Base-by-base conservation (phyloP, 2,329 filamentous ascomycete species). In the Neonectria faginata region DNA sequence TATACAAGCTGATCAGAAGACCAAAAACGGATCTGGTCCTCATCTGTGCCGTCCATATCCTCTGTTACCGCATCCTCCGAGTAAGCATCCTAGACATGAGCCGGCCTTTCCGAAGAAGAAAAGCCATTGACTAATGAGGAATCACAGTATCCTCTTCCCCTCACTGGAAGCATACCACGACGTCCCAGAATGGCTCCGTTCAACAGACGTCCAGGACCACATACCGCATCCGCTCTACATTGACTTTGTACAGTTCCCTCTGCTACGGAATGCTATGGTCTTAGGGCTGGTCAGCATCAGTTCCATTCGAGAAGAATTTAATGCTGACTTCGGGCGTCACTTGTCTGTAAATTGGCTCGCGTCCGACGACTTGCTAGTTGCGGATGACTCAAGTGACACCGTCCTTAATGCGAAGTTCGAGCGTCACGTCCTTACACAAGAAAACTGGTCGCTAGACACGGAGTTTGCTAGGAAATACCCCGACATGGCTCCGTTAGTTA, bases 221-320 rank as follows among this genome's bases (percentile, higher is more conserved):
- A 44, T 44, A 20, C 42, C 42, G 1, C 42, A 44, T 5, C n/a
- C 42, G 11, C 42, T 44, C 42, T 44, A 44, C 18, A 44, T 44
- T 12, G 42, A 44, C 42, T 44, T 44, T 44, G 42, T 44, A 11
- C 42, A 44, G 18, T 44, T 44, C 18, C 42, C 18, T 44, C 42
- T 10, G 22, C 42, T 44, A 18, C n/a, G 18, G 18, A 44, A 44
- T 44, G 42, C 42, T 5, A 44, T 44, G 42, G 42, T 44, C 6
- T 18, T 44, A 20, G n/a, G 18, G 5, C n/a, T 44, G 2, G 42
- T 44, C 42, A 44, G 14, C 9, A 44, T 44, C 18, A 10, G 20
- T 44, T 44, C 8, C 42, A 44, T 44, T 44, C 42, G 42, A 44
- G 42, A 44, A 44, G n/a, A 44, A 20, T 22, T 44, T 44, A 18